Conservation (phyloP, 1,284 basidiomycete genomes). For the Flammula alnicola region DNA sequence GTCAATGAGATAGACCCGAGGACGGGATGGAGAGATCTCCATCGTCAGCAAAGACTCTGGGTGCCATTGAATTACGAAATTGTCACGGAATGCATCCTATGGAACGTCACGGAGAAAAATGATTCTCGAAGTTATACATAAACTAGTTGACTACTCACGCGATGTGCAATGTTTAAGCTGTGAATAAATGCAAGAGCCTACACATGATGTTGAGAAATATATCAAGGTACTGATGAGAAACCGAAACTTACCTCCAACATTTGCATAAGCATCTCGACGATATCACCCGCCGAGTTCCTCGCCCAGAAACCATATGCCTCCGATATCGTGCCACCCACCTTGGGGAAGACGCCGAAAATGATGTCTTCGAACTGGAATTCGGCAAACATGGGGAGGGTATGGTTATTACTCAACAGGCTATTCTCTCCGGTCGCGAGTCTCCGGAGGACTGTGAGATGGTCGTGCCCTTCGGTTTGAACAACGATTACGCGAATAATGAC, state of each 20-base stretch:
- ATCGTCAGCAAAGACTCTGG: slow-evolving; percentile 27
- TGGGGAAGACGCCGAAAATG: slow-evolving; percentile 35
- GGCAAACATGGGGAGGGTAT: slow-evolving; percentile 31
- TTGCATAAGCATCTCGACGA: slow-evolving; percentile 36
- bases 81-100: slow-evolving; percentile 33
- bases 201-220: background rate
- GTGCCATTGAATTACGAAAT: slow-evolving; percentile 33
- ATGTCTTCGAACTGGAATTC: slow-evolving; percentile 33
- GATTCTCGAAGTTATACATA: background rate
- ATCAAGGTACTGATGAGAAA: background rate
- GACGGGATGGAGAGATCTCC: slow-evolving; percentile 21
- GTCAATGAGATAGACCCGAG: slow-evolving; percentile 34
- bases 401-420: slow-evolving; percentile 27
- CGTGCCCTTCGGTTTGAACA: slow-evolving; percentile 25
- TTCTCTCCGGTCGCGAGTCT: slow-evolving; percentile 24
- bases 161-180: slow-evolving; percentile 24
- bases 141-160: slow-evolving; percentile 18
- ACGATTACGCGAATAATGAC: slow-evolving; percentile 27
- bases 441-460: slow-evolving; percentile 27
- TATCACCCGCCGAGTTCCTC: slow-evolving; percentile 33
- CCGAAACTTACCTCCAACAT: slow-evolving; percentile 31
- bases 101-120: background rate
- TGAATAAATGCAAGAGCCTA: slow-evolving; percentile 30
- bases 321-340: slow-evolving; percentile 18
- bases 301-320: slow-evolving; percentile 23